A percentile compares a stretch with the other conserved stretches of the same genome.
These are phyloP conservation scores for Rutstroemia sp. DNA, from an alignment of 2,329 filamentous ascomycete genomes.

Conservation along the genomic window DNA sequence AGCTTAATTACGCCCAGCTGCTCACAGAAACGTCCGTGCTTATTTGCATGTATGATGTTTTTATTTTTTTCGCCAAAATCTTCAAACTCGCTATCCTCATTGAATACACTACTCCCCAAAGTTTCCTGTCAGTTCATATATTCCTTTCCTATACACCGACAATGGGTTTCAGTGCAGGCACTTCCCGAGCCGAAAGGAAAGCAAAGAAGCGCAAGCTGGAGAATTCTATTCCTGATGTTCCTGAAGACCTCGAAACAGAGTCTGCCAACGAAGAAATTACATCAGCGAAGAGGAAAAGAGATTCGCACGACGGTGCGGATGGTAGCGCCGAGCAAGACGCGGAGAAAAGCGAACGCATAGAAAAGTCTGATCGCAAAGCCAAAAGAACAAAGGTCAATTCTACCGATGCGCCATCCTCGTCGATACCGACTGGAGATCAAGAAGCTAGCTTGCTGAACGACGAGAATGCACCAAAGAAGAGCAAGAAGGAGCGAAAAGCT, in stretches of 20 bases:
- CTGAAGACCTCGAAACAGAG: constrained; percentile 22
- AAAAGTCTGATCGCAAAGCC: neutral
- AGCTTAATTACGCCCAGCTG: too few relatives aligned
- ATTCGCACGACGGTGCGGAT: neutral
- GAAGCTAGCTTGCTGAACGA: constrained; percentile 12
- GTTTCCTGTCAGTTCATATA: neutral
- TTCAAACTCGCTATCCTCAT: too few relatives aligned
- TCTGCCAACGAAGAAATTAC: constrained; percentile 13
- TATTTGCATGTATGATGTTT: too few relatives aligned
- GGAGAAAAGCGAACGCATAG: constrained; percentile 3
- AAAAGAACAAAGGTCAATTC: neutral
- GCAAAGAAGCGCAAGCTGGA: constrained; percentile 29
- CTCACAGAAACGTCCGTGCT: too few relatives aligned
- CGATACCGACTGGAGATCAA: neutral
- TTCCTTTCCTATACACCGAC: neutral
- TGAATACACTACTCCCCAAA: neutral
- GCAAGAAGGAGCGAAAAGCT: constrained; percentile 31
- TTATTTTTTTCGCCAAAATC: too few relatives aligned
- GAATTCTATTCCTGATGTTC: constrained; percentile 29
- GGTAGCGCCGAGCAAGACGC: neutral
- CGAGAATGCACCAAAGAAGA: constrained; percentile 28
- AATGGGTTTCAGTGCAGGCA: constrained; percentile 22
- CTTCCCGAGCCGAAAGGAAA: constrained; percentile 29
- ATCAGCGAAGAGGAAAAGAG: constrained; percentile 5
- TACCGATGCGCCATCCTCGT: neutral